Conservation (phyloP, 495 filamentous ascomycete genomes). For the Glarea lozoyensis region DNA sequence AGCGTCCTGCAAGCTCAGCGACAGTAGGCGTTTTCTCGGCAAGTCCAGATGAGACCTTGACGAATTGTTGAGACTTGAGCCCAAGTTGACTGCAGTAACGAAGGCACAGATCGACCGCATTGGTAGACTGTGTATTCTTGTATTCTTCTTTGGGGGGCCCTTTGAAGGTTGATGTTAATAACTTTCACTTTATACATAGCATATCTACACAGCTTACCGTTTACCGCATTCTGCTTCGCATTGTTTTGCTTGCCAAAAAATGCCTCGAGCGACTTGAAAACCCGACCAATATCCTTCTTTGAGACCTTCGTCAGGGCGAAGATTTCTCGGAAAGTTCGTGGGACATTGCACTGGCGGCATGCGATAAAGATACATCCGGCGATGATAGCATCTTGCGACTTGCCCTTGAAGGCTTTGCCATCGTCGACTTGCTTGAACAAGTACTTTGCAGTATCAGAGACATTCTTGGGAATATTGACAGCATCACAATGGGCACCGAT, state of each 20-base stretch:
- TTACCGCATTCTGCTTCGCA: conserved; percentile 39
- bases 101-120: conserved; percentile 73
- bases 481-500: conserved; percentile 83
- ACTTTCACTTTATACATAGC: conserved; percentile 3
- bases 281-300: conserved; percentile 93
- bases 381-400: conserved; percentile 86
- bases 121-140: conserved; percentile 67
- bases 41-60: conserved; percentile 62
- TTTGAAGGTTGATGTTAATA: conserved; percentile 18
- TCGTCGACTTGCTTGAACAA: conserved; percentile 91
- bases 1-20: conserved; percentile 80
- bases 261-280: conserved; percentile 86
- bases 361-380: conserved; percentile 97
- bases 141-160: conserved; percentile 41
- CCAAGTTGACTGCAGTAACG: conserved; percentile 79
- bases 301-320: conserved; percentile 85
- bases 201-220: conserved; percentile 30
- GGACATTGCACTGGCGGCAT: conserved; percentile 78
- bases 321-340: conserved; percentile 88
- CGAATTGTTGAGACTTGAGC: conserved; percentile 56
- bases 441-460: conserved; percentile 81
- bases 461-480: conserved; percentile 68
- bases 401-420: conserved; percentile 87
- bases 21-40: conserved; percentile 63
- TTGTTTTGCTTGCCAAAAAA: conserved; percentile 61